These are phyloP conservation scores for Sugiyamaella boreocaroliniensis DNA, from an alignment of 805 yeast species.

Conservation along the genomic window DNA sequence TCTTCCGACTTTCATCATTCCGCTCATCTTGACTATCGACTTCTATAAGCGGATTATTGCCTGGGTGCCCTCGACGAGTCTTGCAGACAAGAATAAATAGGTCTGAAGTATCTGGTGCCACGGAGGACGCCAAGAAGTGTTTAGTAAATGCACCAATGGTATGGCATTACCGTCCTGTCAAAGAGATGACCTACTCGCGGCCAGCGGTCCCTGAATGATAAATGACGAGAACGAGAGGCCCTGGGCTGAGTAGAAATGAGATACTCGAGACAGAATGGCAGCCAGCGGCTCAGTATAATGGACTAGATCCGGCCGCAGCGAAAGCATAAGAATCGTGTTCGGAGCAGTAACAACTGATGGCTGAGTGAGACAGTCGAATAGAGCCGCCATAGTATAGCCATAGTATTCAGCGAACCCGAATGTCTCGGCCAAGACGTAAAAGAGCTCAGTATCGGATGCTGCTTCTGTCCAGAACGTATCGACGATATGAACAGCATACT, in stretches of 20 bases:
- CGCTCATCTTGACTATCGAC: conserved; percentile 50
- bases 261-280: conserved; percentile 5
- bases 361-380: conserved; percentile 12
- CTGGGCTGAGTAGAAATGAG: conserved; percentile 1
- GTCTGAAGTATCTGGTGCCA: background rate
- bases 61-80: conserved; percentile 6
- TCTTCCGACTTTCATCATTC: conserved; percentile 65
- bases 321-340: conserved; percentile 1
- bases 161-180: background rate
- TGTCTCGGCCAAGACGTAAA: conserved; percentile 8
- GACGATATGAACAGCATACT: conserved; percentile 6
- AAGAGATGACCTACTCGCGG: background rate
- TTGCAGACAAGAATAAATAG: background rate
- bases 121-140: too few species aligned
- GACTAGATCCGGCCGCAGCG: background rate
- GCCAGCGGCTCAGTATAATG: background rate
- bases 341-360: background rate
- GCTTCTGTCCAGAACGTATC: conserved; percentile 3
- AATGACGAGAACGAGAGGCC: conserved; percentile 6
- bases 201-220: conserved; percentile 1
- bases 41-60: conserved; percentile 19
- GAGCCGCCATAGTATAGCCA: conserved; percentile 10
- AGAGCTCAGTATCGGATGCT: background rate
- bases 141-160: background rate
- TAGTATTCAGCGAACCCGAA: conserved; percentile 15